Evolutionary conservation across 208 protist species (phyloP).

Genomic region (Herpetomonas samuelpessoai): DNA sequence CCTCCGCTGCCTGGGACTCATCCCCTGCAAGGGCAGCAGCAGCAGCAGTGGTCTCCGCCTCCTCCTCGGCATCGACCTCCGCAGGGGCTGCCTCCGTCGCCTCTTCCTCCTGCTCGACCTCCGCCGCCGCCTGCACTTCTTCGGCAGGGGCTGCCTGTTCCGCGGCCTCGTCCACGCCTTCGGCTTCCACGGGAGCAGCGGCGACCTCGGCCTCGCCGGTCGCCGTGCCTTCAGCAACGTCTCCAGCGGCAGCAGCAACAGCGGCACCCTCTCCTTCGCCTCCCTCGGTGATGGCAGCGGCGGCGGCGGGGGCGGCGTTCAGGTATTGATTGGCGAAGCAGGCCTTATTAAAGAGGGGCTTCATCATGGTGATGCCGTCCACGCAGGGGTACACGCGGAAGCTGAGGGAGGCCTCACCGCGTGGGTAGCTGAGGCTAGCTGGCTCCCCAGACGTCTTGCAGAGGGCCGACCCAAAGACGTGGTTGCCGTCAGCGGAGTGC

Average conservation of each 20-base stretch:
- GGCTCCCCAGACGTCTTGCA: slow-evolving; percentile 19
- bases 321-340: slow-evolving; percentile 10
- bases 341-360: slow-evolving; percentile 11
- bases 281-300: slow-evolving; percentile 2
- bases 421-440: slow-evolving; percentile 20
- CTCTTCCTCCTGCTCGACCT: slow-evolving; percentile 1
- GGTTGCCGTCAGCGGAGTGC: slow-evolving; percentile 11
- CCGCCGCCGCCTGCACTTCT: not conserved
- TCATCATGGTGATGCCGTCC: slow-evolving; percentile 7
- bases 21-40: too few species aligned
- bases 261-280: not conserved
- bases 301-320: not conserved
- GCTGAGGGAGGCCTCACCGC: slow-evolving; percentile 21
- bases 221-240: not conserved
- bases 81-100: not conserved
- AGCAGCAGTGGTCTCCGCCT: too few species aligned
- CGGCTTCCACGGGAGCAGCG: not conserved
- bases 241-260: too few species aligned
- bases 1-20: too few species aligned
- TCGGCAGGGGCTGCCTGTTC: too few species aligned
- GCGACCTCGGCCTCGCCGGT: slow-evolving; percentile 2
- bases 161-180: not conserved
- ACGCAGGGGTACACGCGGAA: slow-evolving; percentile 18
- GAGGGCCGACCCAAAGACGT: slow-evolving; percentile 15
- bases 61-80: slow-evolving; percentile 2